Percentiles rank a stretch among this genome's conserved stretches.
Conservation (phyloP, 139 green algal genomes). For the Chlorella sp. region DNA sequence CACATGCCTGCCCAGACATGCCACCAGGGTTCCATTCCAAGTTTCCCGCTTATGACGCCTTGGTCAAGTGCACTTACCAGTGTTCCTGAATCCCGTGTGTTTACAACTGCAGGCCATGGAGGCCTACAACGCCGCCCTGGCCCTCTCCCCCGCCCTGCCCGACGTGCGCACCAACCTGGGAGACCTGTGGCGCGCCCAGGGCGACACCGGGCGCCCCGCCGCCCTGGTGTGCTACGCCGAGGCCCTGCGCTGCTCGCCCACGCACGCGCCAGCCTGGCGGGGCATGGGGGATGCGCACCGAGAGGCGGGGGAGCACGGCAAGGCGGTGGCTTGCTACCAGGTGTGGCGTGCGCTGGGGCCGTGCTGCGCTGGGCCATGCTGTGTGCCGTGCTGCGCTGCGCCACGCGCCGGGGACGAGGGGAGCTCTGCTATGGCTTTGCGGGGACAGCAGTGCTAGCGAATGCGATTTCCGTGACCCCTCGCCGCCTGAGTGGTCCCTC, state of each 20-base stretch:
- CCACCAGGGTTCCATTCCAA: no score
- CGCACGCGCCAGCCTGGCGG: conserved; percentile 77
- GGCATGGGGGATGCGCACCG: conserved; percentile 77
- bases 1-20: neutral
- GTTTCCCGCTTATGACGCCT: no score
- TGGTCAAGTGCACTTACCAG: no score
- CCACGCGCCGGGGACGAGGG: neutral
- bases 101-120: conserved; percentile 61
- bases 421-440: neutral
- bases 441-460: no score
- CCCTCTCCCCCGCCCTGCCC: conserved; percentile 62
- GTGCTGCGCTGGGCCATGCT: no score
- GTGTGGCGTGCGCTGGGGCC: neutral
- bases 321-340: conserved; percentile 74
- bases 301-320: conserved; percentile 61
- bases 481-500: no score
- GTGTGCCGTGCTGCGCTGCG: neutral
- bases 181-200: conserved; percentile 77
- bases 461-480: neutral
- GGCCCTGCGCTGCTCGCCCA: conserved; percentile 63
- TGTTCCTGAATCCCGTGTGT: no score
- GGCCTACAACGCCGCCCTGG: conserved; percentile 70
- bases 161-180: conserved; percentile 86
- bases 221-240: conserved; percentile 79
- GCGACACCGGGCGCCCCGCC: conserved; percentile 34